Base-by-base conservation (phyloP, 306 rosid species). In the Pueraria montana region DNA sequence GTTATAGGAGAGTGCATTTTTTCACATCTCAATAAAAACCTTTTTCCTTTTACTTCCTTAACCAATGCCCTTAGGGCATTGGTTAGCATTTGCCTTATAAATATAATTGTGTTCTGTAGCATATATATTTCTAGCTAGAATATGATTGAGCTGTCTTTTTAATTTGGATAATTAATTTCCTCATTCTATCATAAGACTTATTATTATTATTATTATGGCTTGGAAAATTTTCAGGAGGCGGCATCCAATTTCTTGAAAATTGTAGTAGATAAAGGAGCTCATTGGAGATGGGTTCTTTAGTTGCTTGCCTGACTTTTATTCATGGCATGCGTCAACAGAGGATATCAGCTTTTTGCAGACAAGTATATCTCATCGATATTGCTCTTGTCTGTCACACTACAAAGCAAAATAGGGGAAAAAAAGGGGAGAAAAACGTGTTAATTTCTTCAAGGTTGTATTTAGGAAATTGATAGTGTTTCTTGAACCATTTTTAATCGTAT, bases 171-270 rank as follows among this genome's bases (percentile, higher is more conserved):
- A 38, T n/a, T 13, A 38, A 13, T 1, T 65, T 79, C 52, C 56
- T 26, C n/a, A 59, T 48, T 66, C 27, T 72, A 59, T 76, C 32
- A 7, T n/a, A 45, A 8, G 78, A 88, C 20, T 64, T 46, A 23
- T 64, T 46, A 21, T 27, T n/a, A n/a, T n/a, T n/a, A n/a, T n/a
- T n/a, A n/a, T n/a, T n/a, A n/a, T 67, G 36, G 66, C 62, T 76
- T 68, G 64, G 20, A 21, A 27, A 77, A 77, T 74, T 74, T 89
- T 89, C 95, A 93, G 97, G 97, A 94, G 98, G 81, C 90, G 97
- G 79, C 97, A 94, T 83, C 97, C 98, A 1, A 86, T 93, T 46
- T 85, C 91, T 74, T 90, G 94, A 93, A 82, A 82, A 70, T 64
- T 61, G 21, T 84, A 89, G 82, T 86, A 67, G 87, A 67, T 84